Percentiles rank a stretch among this genome's conserved stretches.
Conservation (phyloP, 768 basidiomycete genomes). For the Brasilioporus rufonigricans region DNA sequence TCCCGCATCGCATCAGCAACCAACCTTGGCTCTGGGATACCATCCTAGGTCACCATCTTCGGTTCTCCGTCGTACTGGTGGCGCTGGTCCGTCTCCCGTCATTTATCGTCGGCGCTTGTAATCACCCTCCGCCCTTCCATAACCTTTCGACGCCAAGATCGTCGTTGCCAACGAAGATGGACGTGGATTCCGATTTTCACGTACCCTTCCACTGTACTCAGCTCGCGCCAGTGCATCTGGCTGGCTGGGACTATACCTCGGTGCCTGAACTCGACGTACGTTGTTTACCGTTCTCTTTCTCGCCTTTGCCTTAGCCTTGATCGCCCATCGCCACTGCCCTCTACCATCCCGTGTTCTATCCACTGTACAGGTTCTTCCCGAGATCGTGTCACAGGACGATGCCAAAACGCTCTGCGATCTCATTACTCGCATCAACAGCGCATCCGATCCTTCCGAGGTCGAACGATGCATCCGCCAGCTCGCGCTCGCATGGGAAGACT, state of each 20-base stretch:
- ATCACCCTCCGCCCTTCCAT: neutral
- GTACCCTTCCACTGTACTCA: constrained; percentile 31
- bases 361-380: constrained; percentile 20
- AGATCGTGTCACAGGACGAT: constrained; percentile 22
- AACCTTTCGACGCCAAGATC: neutral
- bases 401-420: constrained; percentile 19
- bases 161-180: constrained; percentile 11
- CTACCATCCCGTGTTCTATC: too few species aligned
- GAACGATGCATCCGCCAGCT: constrained; percentile 27
- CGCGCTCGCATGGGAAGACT: constrained; percentile 31
- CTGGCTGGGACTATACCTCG: constrained; percentile 28
- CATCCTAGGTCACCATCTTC: neutral
- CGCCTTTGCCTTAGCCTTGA: neutral
- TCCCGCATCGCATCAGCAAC: constrained; percentile 5
- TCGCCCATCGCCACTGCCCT: neutral
- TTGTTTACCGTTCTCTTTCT: neutral
- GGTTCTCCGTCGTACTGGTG: neutral
- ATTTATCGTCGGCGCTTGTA: neutral
- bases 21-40: neutral
- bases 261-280: constrained; percentile 29
- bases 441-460: constrained; percentile 14
- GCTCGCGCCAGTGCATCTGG: constrained; percentile 27
- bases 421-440: constrained; percentile 12
- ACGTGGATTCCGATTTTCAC: constrained; percentile 21
- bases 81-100: neutral